Conservation (phyloP, 2,329 filamentous ascomycete species). For the Uncinocarpus reesii region DNA sequence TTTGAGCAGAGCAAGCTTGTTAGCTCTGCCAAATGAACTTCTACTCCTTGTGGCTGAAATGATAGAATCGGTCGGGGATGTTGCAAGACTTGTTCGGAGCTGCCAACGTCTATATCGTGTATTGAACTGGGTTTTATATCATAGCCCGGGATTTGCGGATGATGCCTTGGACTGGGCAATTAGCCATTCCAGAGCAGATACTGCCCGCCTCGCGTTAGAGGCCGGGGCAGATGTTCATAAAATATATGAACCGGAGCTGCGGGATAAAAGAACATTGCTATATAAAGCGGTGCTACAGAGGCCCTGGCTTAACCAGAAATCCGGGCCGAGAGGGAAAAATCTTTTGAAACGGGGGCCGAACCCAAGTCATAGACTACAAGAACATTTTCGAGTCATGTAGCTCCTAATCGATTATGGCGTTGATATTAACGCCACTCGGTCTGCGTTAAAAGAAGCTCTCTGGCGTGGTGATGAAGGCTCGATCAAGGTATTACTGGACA, state of each 20-base stretch:
- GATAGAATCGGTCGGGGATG: background rate
- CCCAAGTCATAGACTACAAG: background rate
- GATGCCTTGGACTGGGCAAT: background rate
- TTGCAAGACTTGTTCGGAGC: background rate
- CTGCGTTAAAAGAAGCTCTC: background rate
- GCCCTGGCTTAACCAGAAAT: background rate
- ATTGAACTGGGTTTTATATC: background rate
- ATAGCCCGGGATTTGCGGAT: background rate
- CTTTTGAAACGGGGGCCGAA: too few relatives aligned
- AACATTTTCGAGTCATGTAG: background rate
- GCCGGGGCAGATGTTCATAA: background rate
- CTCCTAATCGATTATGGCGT: background rate
- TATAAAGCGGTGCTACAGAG: background rate
- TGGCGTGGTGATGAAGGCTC: background rate
- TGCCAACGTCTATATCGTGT: background rate
- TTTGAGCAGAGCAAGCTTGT: background rate
- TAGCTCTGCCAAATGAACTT: constrained; percentile 4
- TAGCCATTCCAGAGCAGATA: background rate
- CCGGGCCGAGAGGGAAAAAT: background rate
- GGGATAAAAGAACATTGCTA: background rate
- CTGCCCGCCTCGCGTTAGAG: background rate
- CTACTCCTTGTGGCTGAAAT: background rate
- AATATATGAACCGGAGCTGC: background rate
- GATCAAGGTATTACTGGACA: background rate
- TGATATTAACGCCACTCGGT: background rate